Evolutionary conservation across 1,139 yeast species (phyloP).

Genomic region (Debaryomyces fabryi): DNA sequence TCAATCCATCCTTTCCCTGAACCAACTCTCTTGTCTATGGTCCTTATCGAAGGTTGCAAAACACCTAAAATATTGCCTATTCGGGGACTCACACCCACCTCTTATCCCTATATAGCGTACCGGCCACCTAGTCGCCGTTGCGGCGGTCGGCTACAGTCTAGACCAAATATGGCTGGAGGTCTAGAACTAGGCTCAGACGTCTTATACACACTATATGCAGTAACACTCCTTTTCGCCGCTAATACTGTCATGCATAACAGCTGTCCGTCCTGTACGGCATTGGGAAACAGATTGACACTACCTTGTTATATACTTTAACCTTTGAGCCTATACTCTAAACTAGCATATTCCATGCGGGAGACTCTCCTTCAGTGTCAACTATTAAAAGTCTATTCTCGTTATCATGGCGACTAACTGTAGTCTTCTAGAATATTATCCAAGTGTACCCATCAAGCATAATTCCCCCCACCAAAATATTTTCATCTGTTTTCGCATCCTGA

Average conservation of each 20-base stretch:
- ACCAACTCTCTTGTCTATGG: background rate
- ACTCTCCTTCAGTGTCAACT: background rate
- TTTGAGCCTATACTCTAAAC: background rate
- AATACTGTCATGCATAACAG: background rate
- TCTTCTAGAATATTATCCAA: background rate
- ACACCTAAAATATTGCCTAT: background rate
- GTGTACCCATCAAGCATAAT: background rate
- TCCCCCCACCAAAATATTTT: background rate
- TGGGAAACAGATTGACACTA: background rate
- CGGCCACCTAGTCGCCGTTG: background rate
- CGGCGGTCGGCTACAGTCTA: background rate
- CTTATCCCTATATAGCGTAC: background rate
- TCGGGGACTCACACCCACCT: background rate
- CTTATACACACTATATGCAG: background rate
- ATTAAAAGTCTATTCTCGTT: background rate
- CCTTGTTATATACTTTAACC: background rate
- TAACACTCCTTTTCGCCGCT: background rate
- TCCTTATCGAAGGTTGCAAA: background rate
- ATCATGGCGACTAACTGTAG: background rate
- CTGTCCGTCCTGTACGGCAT: background rate
- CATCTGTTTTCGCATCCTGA: background rate
- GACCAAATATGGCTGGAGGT: background rate
- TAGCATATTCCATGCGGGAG: background rate
- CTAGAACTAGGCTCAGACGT: background rate
- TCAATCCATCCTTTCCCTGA: no score